A percentile compares a stretch with the other conserved stretches of the same genome.
phyloP scores from a whole-genome alignment of 1,284 basidiomycete genomes.

The Tausonia pullulans region DNA sequence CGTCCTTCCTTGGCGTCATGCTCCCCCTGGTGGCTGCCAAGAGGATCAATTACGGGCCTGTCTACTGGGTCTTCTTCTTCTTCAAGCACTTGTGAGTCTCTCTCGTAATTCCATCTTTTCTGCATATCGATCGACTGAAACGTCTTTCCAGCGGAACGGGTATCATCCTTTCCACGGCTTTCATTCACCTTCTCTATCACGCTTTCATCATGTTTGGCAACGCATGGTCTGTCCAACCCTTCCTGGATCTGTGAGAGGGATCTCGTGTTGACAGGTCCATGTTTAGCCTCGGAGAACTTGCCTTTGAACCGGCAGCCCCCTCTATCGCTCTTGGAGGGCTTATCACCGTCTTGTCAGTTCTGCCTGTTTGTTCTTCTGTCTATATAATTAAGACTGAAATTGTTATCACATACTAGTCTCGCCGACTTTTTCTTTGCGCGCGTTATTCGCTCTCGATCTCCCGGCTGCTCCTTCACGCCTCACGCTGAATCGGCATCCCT shows the following conservation, averaged over 20 bases:
- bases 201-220: constrained; percentile 31
- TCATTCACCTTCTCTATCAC: constrained; percentile 38
- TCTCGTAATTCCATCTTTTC: background rate
- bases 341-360: constrained; percentile 26
- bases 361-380: background rate
- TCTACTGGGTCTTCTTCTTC: constrained; percentile 30
- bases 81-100: constrained; percentile 28
- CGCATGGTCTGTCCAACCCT: constrained; percentile 23
- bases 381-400: background rate
- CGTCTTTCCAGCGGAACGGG: constrained; percentile 19
- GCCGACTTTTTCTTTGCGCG: constrained; percentile 33
- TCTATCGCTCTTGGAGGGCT: constrained; percentile 33
- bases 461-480: background rate
- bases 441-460: constrained; percentile 17
- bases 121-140: background rate
- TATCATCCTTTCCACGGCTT: constrained; percentile 38
- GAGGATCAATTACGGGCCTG: too few relatives aligned
- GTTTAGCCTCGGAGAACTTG: constrained; percentile 31
- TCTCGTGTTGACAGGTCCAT: background rate
- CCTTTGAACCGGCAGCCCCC: constrained; percentile 35
- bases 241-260: constrained; percentile 19
- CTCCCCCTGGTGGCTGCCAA: constrained; percentile 25
- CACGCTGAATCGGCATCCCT: background rate
- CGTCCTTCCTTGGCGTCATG: constrained; percentile 31
- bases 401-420: constrained; percentile 1